Evolutionary conservation across 176 grass and related monocot genomes (phyloP).

Genomic region (Sorghum bicolor): Sorghum_bicolor_NCBIv3 NC_012875.2:56536001-56536500

Average conservation of each 20-base stretch:
- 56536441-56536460: not conserved
- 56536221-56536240: constrained; percentile 20
- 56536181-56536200: not conserved
- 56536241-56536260: constrained; percentile 37
- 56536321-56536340: not conserved
- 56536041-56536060: not conserved
- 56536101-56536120: not conserved
- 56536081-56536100: not conserved
- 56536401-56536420: too few species aligned
- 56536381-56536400: not conserved
- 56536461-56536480: not conserved
- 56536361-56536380: not conserved
- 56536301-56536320: not conserved
- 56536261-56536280: not conserved
- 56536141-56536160: constrained; percentile 29
- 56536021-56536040: not conserved
- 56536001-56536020: not conserved
- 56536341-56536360: constrained; percentile 1
- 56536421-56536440: not conserved
- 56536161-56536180: not conserved
- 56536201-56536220: not conserved
- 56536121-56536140: constrained; percentile 18
- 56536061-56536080: constrained; percentile 2
- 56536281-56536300: not conserved
- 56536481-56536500: not conserved